Evolutionary conservation across 164 flowering plant species (phyloP).

Genomic region (Cinnamomum chago): DNA sequence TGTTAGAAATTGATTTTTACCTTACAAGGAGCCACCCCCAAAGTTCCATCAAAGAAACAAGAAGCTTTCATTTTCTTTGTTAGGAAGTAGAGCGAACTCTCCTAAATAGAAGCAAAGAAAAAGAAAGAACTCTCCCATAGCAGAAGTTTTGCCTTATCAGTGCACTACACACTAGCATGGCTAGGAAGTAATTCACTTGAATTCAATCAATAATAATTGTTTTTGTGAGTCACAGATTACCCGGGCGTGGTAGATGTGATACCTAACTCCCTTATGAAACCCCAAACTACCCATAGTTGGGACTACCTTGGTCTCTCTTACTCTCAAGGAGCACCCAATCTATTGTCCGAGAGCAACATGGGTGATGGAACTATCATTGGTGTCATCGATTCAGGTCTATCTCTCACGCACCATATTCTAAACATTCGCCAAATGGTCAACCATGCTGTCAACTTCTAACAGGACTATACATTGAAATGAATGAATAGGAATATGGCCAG

Average conservation of each 20-base stretch:
- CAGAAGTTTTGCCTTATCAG: too few species aligned
- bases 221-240: not conserved
- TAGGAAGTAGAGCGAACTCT: too few species aligned
- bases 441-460: not conserved
- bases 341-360: slow-evolving; percentile 41
- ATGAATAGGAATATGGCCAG: slow-evolving; percentile 47
- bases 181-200: too few species aligned
- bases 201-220: not conserved
- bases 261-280: slow-evolving; percentile 46
- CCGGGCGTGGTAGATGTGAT: slow-evolving; percentile 45
- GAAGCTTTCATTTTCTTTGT: too few species aligned
- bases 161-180: too few species aligned
- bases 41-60: too few species aligned
- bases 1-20: too few species aligned
- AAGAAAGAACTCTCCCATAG: too few species aligned
- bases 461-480: not conserved
- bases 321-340: slow-evolving; percentile 32
- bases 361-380: slow-evolving; percentile 38
- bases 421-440: not conserved
- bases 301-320: slow-evolving; percentile 64
- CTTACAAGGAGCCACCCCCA: too few species aligned
- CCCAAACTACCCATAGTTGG: slow-evolving; percentile 83
- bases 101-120: too few species aligned
- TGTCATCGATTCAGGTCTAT: slow-evolving; percentile 64
- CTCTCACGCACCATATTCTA: not conserved